A percentile compares a stretch with the other conserved stretches of the same genome.
phyloP scores from a whole-genome alignment of 139 green algal genomes.

The Choricystis sp. region DNA sequence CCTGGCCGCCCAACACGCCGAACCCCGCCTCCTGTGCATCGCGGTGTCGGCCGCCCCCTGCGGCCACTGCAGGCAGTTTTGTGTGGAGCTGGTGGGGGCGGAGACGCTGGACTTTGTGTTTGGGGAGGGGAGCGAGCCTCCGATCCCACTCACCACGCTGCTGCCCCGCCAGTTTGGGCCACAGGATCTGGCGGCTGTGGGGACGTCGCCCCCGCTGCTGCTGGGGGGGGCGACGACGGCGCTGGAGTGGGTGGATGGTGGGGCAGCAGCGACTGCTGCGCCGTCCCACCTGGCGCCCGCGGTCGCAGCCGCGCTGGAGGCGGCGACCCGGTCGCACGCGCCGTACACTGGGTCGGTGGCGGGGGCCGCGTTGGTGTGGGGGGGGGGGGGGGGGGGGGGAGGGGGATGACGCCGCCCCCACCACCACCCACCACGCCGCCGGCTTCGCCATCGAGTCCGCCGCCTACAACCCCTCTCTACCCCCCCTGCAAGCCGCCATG shows the following conservation, averaged over 20 bases:
- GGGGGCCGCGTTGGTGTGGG: slow-evolving; percentile 37
- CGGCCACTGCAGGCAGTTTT: slow-evolving; percentile 78
- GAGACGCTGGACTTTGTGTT: slow-evolving; percentile 17
- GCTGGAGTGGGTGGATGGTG: background rate
- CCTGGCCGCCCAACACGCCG: slow-evolving; percentile 43
- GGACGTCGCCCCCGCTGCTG: background rate
- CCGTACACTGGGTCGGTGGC: slow-evolving; percentile 64
- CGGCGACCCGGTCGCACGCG: slow-evolving; percentile 32
- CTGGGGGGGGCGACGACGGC: background rate
- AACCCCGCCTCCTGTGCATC: slow-evolving; percentile 31
- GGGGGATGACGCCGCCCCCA: slow-evolving; percentile 5
- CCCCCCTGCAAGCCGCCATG: slow-evolving; percentile 56
- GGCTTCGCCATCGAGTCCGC: slow-evolving; percentile 60
- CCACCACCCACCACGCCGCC: slow-evolving; percentile 36
- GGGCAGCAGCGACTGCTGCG: background rate
- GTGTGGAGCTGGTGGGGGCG: slow-evolving; percentile 49
- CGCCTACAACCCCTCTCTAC: slow-evolving; percentile 72
- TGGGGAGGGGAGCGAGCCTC: background rate
- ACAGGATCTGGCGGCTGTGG: background rate
- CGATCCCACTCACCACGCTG: background rate
- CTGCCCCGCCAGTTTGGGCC: background rate
- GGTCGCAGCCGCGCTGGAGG: slow-evolving; percentile 21
- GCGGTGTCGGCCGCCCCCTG: slow-evolving; percentile 62
- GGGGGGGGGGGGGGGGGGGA: no score
- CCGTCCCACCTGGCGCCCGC: slow-evolving; percentile 14